Base-by-base conservation (phyloP, 2,329 filamentous ascomycete species). In the Drechslerella stenobrocha region DNA sequence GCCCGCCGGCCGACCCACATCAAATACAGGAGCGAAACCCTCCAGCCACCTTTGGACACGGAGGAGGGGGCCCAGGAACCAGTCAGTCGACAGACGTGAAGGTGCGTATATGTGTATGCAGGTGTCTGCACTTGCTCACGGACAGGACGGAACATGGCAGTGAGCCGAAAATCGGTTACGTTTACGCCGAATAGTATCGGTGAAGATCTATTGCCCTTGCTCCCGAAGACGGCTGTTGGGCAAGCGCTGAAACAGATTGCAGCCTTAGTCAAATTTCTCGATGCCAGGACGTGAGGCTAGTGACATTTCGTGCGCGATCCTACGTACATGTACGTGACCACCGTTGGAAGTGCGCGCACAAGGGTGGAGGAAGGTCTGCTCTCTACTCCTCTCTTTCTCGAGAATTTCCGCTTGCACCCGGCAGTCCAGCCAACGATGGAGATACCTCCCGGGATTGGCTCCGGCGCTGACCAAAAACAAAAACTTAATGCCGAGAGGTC, bases 371-470 rank as follows among this genome's bases (percentile, higher is more conserved):
- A n/a, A 42, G 7, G 2, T 4, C 15, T 30, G 13, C 20, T 18
- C 20, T 47, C 23, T 47, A 9, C 20, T 47, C 23, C 42, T 32
- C 13, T 18, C 50, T 24, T 61, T 50, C 52, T 40, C 20, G 47
- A 58, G 47, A 66, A 53, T 59, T 53, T 66, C 61, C 61, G 61
- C 37, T 50, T 22, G 46, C 52, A 32, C 42, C 61, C 47, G 48
- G 61, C 40, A 30, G 20, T 47, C 52, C 15, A 66, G 57, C 18
- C 18, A 7, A 42, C 22, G 37, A 65, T 53, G 47, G 47, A 65
- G 40, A 65, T 58, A 65, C 52, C 60, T 58, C 30, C 52, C 52
- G 8, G 47, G 47, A 34, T 50, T 66, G 50, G 61, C 44, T 46
- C 37, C 53, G 37, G 52, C 24, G 48, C 48, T 45, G 48, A 66